These are phyloP conservation scores for Cytospora piceicola DNA, from an alignment of 2,329 filamentous ascomycete species.

Conservation along the genomic window DNA sequence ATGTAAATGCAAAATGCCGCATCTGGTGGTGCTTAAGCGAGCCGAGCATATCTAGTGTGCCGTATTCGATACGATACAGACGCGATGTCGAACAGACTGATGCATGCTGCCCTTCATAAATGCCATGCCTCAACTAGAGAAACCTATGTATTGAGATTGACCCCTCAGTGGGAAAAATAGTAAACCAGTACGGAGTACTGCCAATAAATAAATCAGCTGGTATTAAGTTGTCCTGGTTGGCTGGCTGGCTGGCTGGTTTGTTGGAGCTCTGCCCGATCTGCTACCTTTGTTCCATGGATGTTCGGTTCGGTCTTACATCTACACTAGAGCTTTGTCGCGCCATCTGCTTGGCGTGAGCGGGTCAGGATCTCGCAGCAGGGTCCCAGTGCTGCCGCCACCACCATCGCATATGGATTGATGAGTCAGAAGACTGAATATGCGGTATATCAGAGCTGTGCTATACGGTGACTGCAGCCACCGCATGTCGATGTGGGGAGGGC, in stretches of 20 bases:
- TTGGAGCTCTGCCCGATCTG: background rate
- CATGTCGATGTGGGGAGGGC: too few relatives aligned
- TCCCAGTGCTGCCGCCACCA: too few relatives aligned
- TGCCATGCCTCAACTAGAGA: too few relatives aligned
- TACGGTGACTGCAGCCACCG: too few relatives aligned
- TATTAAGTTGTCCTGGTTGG: slow-evolving; percentile 26
- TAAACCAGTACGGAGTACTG: background rate
- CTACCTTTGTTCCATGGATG: slow-evolving; percentile 7
- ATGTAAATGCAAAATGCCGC: slow-evolving; percentile 21
- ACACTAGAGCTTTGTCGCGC: background rate
- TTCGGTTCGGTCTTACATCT: slow-evolving; percentile 5
- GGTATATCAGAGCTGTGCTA: background rate
- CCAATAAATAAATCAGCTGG: slow-evolving; percentile 11
- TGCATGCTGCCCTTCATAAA: background rate
- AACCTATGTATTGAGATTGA: too few relatives aligned
- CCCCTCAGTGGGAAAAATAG: background rate
- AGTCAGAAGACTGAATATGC: background rate
- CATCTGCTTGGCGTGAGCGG: background rate
- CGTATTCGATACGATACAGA: background rate
- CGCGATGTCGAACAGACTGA: background rate
- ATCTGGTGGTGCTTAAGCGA: slow-evolving; percentile 9
- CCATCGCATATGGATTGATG: background rate
- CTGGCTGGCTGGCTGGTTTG: background rate
- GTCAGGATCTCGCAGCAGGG: background rate
- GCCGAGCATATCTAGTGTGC: background rate